Evolutionary conservation across 352 stramenopile genomes (phyloP).

Genomic region (Phytopythium kandeliae): DNA sequence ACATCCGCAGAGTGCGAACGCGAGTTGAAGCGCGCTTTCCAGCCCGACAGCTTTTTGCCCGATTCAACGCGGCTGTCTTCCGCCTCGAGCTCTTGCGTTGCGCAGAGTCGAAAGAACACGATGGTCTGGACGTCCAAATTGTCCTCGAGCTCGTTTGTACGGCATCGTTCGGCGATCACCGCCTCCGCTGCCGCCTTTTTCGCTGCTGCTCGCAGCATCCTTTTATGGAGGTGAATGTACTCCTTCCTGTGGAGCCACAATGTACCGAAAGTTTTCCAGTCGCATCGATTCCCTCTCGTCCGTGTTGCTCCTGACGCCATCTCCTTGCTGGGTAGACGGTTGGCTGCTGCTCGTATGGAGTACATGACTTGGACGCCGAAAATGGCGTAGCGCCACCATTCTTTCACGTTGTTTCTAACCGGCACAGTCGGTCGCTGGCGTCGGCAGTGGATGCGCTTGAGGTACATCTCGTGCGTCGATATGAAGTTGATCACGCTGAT

Average conservation of each 20-base stretch:
- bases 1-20: conserved; percentile 11
- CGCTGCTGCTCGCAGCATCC: conserved; percentile 43
- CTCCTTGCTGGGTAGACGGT: conserved; percentile 1
- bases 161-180: conserved; percentile 36
- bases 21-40: conserved; percentile 62
- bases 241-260: conserved; percentile 57
- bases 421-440: conserved; percentile 49
- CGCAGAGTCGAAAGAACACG: conserved; percentile 77
- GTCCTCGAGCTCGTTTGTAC: conserved; percentile 62
- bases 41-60: conserved; percentile 55
- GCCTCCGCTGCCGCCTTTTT: conserved; percentile 50
- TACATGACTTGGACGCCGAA: conserved; percentile 65
- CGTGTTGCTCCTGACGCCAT: background rate
- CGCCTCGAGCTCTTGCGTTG: conserved; percentile 52
- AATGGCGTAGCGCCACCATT: conserved; percentile 81
- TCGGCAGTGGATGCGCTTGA: conserved; percentile 76
- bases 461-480: conserved; percentile 74
- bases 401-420: conserved; percentile 34
- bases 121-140: conserved; percentile 69
- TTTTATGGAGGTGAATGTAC: conserved; percentile 77
- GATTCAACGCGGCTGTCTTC: conserved; percentile 64
- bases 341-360: conserved; percentile 11
- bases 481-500: conserved; percentile 74
- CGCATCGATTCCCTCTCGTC: conserved; percentile 12
- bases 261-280: conserved; percentile 59